Evolutionary conservation across 2,329 filamentous ascomycete genomes (phyloP), one percentile per base, ranked within the genome.

Genomic region (Calonectria hawksworthii): DNA sequence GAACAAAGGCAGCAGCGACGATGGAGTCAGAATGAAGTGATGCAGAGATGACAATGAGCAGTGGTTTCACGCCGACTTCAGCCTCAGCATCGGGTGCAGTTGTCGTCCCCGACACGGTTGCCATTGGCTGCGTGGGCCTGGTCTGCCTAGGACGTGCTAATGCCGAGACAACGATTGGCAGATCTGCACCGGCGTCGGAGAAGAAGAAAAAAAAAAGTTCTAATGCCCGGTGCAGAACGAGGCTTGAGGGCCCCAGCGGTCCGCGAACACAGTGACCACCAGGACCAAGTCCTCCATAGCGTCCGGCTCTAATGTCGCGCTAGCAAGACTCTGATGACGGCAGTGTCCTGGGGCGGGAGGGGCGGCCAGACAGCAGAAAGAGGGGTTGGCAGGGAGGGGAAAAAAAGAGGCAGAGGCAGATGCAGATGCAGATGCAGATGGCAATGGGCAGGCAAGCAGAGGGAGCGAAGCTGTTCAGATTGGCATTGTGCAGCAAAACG

Each of bases 281-380:
- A 50, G 67, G 75, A 71, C 64, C 63, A 71, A 36, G 36, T 54
- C 74, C 70, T 70, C 38, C 65, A 70, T 66, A 70, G 75, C 67
- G 76, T 74, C 65, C 73, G 76, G 69, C 76, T 81, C 76, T 80
- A 78, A 75, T 68, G 75, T 78, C 52, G 70, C 80, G 80, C 80
- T 81, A 81, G 66, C 34, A 47, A 67, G 69, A 61, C 59, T 66
- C 30, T 68, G 72, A 81, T 81, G 80, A 81, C 80, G 80, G 80
- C 75, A 78, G 77, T 73, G 79, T 75, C 54, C 75, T 73, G 65
- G 64, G 64, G 74, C 61, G 73, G 67, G 74, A 73, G 69, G 69
- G 64, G 68, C 51, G 52, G 71, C 38, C 32, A 61, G 41, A 68
- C 30, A 38, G 44, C 26, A 23, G 61, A 74, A 68, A 73, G 75